Percentiles rank a stretch among this genome's conserved stretches.
Conservation (phyloP, 768 basidiomycete genomes). For the Albatrellus ellisii region DNA sequence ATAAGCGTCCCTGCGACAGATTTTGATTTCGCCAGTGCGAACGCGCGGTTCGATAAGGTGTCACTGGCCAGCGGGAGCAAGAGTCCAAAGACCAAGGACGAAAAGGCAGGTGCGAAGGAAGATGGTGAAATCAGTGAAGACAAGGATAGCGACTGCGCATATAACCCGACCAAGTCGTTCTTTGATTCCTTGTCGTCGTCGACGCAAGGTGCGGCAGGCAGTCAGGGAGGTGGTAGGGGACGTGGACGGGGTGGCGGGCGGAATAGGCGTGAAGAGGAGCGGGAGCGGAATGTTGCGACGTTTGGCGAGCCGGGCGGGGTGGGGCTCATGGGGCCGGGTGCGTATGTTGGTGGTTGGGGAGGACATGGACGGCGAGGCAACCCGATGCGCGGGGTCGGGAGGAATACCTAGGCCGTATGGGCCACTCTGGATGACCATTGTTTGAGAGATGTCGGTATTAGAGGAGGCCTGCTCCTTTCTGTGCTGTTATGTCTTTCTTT, state of each 20-base stretch:
- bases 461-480: background rate
- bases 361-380: conserved; percentile 44
- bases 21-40: conserved; percentile 71
- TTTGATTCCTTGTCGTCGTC: conserved; percentile 59
- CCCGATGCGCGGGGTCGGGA: conserved; percentile 27
- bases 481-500: background rate
- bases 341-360: conserved; percentile 71
- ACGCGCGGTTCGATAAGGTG: conserved; percentile 72
- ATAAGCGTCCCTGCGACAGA: conserved; percentile 58
- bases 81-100: conserved; percentile 18
- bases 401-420: conserved; percentile 18
- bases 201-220: conserved; percentile 21
- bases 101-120: conserved; percentile 22
- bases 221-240: conserved; percentile 29
- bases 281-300: conserved; percentile 75
- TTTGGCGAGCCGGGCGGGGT: conserved; percentile 80
- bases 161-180: conserved; percentile 64
- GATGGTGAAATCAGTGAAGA: conserved; percentile 16
- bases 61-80: conserved; percentile 24
- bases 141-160: conserved; percentile 13
- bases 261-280: conserved; percentile 69
- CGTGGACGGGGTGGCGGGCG: conserved; percentile 40
- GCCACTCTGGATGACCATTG: background rate
- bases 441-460: background rate
- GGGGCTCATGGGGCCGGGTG: conserved; percentile 65